These are phyloP conservation scores for Chrysanthemum seticuspe DNA, from an alignment of 129 eudicot genomes.

Conservation along the genomic window DNA sequence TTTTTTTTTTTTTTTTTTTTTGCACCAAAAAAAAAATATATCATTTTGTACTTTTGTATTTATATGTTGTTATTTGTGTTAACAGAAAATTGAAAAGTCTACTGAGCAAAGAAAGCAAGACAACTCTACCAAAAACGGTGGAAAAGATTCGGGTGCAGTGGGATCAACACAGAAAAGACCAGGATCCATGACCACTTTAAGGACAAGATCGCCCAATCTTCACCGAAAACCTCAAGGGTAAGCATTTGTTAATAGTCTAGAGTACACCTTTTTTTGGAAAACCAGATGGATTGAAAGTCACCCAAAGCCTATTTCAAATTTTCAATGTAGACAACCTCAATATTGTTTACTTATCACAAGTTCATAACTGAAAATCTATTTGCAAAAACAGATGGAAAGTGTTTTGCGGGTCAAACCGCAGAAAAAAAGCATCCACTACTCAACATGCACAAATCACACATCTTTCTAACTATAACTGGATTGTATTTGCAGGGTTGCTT, in stretches of 20 bases:
- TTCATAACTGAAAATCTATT: no score
- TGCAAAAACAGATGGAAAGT: no score
- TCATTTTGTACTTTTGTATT: neutral
- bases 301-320: no score
- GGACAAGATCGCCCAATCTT: constrained; percentile 19
- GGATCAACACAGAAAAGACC: constrained; percentile 27
- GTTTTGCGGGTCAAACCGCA: no score
- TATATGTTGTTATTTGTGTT: constrained; percentile 10
- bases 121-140: neutral
- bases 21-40: no score
- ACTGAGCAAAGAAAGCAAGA: constrained; percentile 19
- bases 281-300: no score
- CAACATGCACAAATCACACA: neutral
- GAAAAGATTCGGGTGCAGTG: constrained; percentile 19
- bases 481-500: constrained; percentile 32
- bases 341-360: no score
- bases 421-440: no score
- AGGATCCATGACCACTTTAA: constrained; percentile 17
- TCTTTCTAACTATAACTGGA: neutral
- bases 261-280: neutral
- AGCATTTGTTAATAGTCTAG: constrained; percentile 15
- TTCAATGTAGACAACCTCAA: no score
- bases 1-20: no score
- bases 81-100: constrained; percentile 34
- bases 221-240: constrained; percentile 43